Conservation (phyloP, 805 yeast species). For the Candida loeiensis region DNA sequence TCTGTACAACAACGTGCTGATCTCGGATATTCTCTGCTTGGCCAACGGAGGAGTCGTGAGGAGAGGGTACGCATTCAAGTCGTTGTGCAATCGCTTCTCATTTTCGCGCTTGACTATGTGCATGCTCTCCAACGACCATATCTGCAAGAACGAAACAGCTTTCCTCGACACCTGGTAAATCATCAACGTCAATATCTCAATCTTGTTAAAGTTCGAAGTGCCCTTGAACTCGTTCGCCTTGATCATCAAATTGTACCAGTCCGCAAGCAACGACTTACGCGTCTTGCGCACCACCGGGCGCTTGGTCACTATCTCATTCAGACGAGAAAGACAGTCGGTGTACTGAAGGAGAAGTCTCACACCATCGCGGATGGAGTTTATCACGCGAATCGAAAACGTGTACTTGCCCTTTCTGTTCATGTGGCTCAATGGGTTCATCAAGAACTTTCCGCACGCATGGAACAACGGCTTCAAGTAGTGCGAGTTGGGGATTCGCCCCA, state of each 20-base stretch:
- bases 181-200: slow-evolving; percentile 60
- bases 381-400: slow-evolving; percentile 53
- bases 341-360: slow-evolving; percentile 59
- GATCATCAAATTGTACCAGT: slow-evolving; percentile 75
- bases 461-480: slow-evolving; percentile 54
- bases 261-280: slow-evolving; percentile 68
- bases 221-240: slow-evolving; percentile 74
- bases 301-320: slow-evolving; percentile 64
- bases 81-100: slow-evolving; percentile 31
- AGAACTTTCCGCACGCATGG: slow-evolving; percentile 61
- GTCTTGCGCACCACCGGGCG: slow-evolving; percentile 58
- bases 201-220: slow-evolving; percentile 53
- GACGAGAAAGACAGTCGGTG: slow-evolving; percentile 72
- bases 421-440: slow-evolving; percentile 60
- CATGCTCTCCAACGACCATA: slow-evolving; percentile 68
- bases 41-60: slow-evolving; percentile 58
- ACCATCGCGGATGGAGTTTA: slow-evolving; percentile 71
- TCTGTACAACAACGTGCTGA: slow-evolving; percentile 54
- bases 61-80: slow-evolving; percentile 42
- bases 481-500: slow-evolving; percentile 32
- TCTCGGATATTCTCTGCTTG: slow-evolving; percentile 58
- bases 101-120: slow-evolving; percentile 39
- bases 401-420: slow-evolving; percentile 34
- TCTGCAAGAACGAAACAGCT: slow-evolving; percentile 58
- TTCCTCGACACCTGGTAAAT: slow-evolving; percentile 65